Evolutionary conservation across 2,329 filamentous ascomycete species (phyloP), one percentile per base, ranked within the genome.

Genomic region (Talaromyces islandicus): DNA sequence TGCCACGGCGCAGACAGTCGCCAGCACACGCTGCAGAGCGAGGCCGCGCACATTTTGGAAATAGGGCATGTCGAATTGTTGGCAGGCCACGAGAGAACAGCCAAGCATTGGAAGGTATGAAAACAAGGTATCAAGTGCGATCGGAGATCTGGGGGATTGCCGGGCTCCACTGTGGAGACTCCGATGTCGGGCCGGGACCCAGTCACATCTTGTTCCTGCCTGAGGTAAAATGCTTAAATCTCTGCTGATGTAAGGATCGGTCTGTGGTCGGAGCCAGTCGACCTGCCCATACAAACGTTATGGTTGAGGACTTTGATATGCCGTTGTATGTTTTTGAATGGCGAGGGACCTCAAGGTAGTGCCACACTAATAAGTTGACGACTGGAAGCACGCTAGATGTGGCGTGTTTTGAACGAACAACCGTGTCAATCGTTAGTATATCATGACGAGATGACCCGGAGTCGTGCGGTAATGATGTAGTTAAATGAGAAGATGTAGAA

Each of bases 1-100:
- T 10, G 60, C 64, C 24, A 59, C 57, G 4, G 64, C 60, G 5
- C 56, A 60, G 54, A 65, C 51, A 4, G 64, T 27, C 27, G 56
- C 54, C 24, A 62, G 48, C 11, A 56, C 43, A 14, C 54, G 30
- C 27, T 32, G 38, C 38, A 62, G 52, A 14, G 51, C 27, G 11
- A 12, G 24, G 21, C 60, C 60, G 52, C 60, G 51, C 14, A 21
- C 4, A 21, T 50, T 50, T 12, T 50, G 6, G 19, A 50, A 50
- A 21, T 9, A 14, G 10, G 19, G 1, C 43, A 50, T 50, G 25
- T 50, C 9, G 24, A 25, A 11, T 50, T 4, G 35, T n/a, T n/a
- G 7, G 35, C 43, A 46, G 21, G 12, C 3, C 3, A 51, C 21
- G 24, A n/a, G 48, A 27, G 25, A 27, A 46, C 9, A 24, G 43